Base-by-base conservation (phyloP, 371 early-diverging fungal genomes). In the Rhizoclosmatium hyalinum region DNA sequence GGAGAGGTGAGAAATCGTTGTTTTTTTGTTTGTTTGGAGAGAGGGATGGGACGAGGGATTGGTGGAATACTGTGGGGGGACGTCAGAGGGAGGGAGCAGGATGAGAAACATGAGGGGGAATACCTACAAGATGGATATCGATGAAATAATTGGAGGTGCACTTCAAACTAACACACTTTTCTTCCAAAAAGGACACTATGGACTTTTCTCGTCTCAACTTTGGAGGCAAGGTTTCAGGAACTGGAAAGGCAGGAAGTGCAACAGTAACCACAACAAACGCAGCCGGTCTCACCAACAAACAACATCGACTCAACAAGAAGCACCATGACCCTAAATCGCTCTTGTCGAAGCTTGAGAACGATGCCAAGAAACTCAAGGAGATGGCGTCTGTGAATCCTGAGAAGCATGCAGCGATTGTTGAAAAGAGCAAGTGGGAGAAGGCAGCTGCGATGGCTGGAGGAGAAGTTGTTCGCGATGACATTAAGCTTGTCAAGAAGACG, bases 391-490 rank as follows among this genome's bases (percentile, higher is more conserved):
- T 86, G 56, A 88, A 95, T 76, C 85, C 92, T 10, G 88, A 88
- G 41, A 92, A 91, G 84, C 94, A 94, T 8, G 83, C 79, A 41
- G 82, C 88, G 21, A 58, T 95, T 62, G 84, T 87, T 72, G 94
- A 95, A 76, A 92, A 90, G 77, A 90, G 90, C 60, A 86, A 89
- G 32, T 96, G 96, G 96, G 81, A 84, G 66, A 94, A 92, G 84
- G 92, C 93, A 2, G 63, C 93, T 65, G 87, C 90, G 63, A 83
- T 91, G 81, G 96, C 97, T 4, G 83, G 89, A 56, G 98, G 98
- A 74, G 93, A 94, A 74, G 95, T 94, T 83, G 87, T 95, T 73
- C 94, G 94, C 82, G 98, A 98, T 77, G 94, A 98, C 71, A 79
- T 91, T 54, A 93, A 91, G 78, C 83, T 96, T 56, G 82, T 98